A percentile compares a stretch with the other conserved stretches of the same genome.
These are phyloP conservation scores for Acacia concinna DNA, from an alignment of 331 rosid genomes.

Conservation along the genomic window DNA sequence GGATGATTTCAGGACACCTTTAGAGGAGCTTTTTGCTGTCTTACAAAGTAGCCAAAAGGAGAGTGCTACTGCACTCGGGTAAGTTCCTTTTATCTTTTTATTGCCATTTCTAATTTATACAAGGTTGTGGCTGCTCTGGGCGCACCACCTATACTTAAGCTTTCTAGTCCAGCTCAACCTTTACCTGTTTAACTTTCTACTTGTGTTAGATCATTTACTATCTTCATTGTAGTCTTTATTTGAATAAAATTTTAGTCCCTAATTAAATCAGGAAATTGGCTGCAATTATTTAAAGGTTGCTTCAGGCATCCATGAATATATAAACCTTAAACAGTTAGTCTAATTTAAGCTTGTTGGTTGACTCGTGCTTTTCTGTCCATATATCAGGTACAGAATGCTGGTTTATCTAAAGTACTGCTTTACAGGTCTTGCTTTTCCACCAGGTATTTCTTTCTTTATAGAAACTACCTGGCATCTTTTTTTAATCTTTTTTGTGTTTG, in stretches of 20 bases:
- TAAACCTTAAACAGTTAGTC: slow-evolving; percentile 16
- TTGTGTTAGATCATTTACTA: slow-evolving; percentile 5
- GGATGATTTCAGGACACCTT: slow-evolving; percentile 87
- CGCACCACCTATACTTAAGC: not conserved
- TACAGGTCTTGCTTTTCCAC: slow-evolving; percentile 94
- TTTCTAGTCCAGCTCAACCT: slow-evolving; percentile 14
- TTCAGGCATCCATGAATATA: slow-evolving; percentile 11
- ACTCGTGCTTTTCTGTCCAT: slow-evolving; percentile 26
- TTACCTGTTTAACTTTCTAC: slow-evolving; percentile 9
- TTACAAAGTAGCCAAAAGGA: slow-evolving; percentile 68
- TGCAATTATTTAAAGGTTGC: slow-evolving; percentile 10
- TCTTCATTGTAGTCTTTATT: slow-evolving; percentile 7
- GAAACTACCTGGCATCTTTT: not conserved
- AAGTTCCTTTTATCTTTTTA: slow-evolving; percentile 32
- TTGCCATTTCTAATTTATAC: not conserved
- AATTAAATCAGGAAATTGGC: slow-evolving; percentile 7
- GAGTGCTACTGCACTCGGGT: slow-evolving; percentile 74
- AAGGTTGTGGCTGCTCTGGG: not conserved
- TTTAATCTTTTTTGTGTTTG: not conserved
- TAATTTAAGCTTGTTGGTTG: slow-evolving; percentile 28
- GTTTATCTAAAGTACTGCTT: slow-evolving; percentile 96
- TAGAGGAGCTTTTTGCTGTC: slow-evolving; percentile 89
- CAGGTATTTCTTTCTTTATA: slow-evolving; percentile 51
- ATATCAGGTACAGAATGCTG: slow-evolving; percentile 79
- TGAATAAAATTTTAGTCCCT: not conserved